Conservation (phyloP, 257 asterid species). For the Solanum pimpinellifolium region DNA sequence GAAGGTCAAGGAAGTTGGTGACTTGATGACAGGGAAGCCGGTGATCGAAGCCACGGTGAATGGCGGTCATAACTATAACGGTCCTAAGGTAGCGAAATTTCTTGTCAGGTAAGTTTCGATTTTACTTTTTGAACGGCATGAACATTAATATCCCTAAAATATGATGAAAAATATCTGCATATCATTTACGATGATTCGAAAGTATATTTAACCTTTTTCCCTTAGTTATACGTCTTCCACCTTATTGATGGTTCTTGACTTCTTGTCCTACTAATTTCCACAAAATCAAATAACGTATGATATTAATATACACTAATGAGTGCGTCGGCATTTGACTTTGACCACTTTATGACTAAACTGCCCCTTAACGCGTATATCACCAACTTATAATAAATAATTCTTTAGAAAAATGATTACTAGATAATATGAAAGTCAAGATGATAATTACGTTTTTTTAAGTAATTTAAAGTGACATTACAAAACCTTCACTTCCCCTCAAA, state of each 20-base stretch:
- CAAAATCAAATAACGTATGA: not conserved
- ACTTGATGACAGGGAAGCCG: too few species aligned
- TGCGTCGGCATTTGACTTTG: slow-evolving; percentile 13
- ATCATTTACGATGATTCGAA: rapidly evolving
- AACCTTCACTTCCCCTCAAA: slow-evolving; percentile 5
- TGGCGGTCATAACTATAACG: too few species aligned
- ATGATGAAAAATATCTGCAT: rapidly evolving
- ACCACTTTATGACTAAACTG: not conserved
- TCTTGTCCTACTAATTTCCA: not conserved
- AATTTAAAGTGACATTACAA: not conserved
- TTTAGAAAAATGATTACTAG: not conserved
- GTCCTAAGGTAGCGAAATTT: too few species aligned
- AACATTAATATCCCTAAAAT: too few species aligned
- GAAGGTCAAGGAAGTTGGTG: too few species aligned
- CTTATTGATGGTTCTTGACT: not conserved
- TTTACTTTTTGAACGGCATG: too few species aligned
- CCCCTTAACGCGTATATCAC: not conserved
- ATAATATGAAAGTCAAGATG: not conserved
- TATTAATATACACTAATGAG: not conserved
- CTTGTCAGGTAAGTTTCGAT: too few species aligned
- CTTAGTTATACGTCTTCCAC: not conserved
- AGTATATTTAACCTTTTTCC: too few species aligned
- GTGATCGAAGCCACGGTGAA: too few species aligned
- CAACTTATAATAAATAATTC: not conserved
- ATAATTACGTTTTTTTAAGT: not conserved